Conservation (phyloP, 2,329 filamentous ascomycete genomes). For the Epichloe baconii region DNA sequence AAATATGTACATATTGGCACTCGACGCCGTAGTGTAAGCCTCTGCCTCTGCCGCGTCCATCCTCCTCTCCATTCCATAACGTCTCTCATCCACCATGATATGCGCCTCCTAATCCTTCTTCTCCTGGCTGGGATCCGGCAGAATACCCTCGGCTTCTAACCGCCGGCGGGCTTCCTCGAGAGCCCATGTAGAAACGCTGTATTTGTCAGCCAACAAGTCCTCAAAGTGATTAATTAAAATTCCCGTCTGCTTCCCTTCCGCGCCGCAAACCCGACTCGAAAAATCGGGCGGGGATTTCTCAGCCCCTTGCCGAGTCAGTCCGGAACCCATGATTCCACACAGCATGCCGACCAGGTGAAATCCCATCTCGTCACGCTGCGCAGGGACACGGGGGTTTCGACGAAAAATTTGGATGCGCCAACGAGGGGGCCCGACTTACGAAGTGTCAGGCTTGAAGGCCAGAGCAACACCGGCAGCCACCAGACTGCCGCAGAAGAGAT, state of each 20-base stretch:
- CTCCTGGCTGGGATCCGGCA: constrained; percentile 55
- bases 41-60: background rate
- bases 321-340: fast-evolving
- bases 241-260: background rate
- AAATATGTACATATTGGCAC: constrained; percentile 19
- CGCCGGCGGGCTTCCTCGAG: constrained; percentile 90
- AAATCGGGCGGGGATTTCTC: background rate
- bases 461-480: constrained; percentile 64
- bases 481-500: constrained; percentile 72
- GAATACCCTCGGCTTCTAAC: constrained; percentile 89
- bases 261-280: background rate
- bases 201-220: background rate
- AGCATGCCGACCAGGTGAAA: too few species aligned
- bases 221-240: background rate
- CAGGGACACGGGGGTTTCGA: background rate
- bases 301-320: background rate
- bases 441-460: constrained; percentile 96
- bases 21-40: background rate
- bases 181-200: constrained; percentile 97
- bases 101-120: constrained; percentile 31
- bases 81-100: background rate
- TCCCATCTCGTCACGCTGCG: too few species aligned
- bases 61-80: constrained; percentile 3
- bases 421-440: constrained; percentile 48
- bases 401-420: background rate